Evolutionary conservation across 805 yeast species (phyloP), one percentile per base, ranked within the genome.

Genomic region (Zygotorulaspora sp.): DNA sequence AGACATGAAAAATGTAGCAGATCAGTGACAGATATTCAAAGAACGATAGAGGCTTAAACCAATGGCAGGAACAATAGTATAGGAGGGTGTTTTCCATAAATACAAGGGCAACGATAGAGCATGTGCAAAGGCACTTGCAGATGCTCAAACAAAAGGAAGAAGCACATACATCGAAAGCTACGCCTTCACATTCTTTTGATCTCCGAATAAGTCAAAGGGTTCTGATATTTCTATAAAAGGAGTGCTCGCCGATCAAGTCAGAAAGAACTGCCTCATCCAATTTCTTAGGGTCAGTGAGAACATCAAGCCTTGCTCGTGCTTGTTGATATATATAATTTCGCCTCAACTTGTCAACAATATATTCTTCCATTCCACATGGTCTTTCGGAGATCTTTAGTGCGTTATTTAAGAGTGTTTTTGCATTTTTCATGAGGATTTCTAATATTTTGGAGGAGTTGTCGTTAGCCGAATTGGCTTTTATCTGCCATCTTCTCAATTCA

Each of bases 321-420:
- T 58, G 58, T 9, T 43, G 36, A 38, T 39, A 55, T 10, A 55
- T 48, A 33, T 52, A 55, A 36, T 58, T 58, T 19, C 63, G 41
- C 32, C 50, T 52, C 32, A 58, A 41, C 28, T 55, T 56, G 40
- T 58, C 62, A 0, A 50, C 47, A 8, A 58, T 47, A 24, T 45
- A 48, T 34, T 58, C 63, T 38, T 53, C 52, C 18, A 58, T 31
- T 4, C 63, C 63, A 38, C 62, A 57, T 6, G 60, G 43, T 31
- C 37, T 37, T 29, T 55, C 47, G 2, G 62, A 49, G n/a, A 54
- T 53, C 18, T 35, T 45, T 6, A 36, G 38, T 1, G 58, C 57
- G 23, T 58, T 58, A 11, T 40, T 23, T 11, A 55, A 38, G 12
- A 55, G 40, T 3, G 53, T 49, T 17, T 32, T 36, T 6, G 55